Conservation (phyloP, 495 filamentous ascomycete species). For the Podospora comata region DNA sequence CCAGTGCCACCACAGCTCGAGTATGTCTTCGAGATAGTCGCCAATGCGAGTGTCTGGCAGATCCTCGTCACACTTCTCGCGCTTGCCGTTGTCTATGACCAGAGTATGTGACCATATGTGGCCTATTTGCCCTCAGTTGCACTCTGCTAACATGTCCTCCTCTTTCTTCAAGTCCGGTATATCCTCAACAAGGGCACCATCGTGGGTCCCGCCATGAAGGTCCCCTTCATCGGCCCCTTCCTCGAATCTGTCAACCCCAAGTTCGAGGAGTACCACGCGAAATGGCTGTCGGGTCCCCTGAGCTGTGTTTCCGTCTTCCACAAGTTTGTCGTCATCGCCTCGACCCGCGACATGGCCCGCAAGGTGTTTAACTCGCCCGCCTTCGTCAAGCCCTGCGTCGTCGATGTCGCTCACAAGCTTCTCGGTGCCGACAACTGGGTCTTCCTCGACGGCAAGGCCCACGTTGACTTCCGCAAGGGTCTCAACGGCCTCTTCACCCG, state of each 20-base stretch:
- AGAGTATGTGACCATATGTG: slow-evolving; percentile 54
- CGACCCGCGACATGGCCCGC: slow-evolving; percentile 89
- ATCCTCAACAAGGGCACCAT: slow-evolving; percentile 83
- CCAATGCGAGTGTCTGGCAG: slow-evolving; percentile 60
- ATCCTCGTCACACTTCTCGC: slow-evolving; percentile 63
- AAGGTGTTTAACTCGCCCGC: slow-evolving; percentile 95
- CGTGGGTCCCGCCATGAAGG: slow-evolving; percentile 75
- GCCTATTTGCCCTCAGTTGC: background rate
- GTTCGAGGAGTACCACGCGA: slow-evolving; percentile 82
- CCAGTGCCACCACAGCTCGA: slow-evolving; percentile 44
- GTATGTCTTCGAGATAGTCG: slow-evolving; percentile 41
- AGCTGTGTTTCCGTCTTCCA: slow-evolving; percentile 99
- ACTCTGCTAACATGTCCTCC: slow-evolving; percentile 12
- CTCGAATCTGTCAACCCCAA: slow-evolving; percentile 87
- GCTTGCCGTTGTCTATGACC: slow-evolving; percentile 76
- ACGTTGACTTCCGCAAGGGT: slow-evolving; percentile 96
- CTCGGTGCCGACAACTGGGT: slow-evolving; percentile 94
- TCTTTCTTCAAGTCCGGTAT: slow-evolving; percentile 64
- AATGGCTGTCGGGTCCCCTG: slow-evolving; percentile 86
- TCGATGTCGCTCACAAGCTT: slow-evolving; percentile 92
- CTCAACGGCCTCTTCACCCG: slow-evolving; percentile 94
- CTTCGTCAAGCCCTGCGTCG: slow-evolving; percentile 95
- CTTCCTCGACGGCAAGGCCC: slow-evolving; percentile 91
- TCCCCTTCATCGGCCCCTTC: slow-evolving; percentile 95
- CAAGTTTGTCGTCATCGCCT: slow-evolving; percentile 98